Percentiles rank a stretch among this genome's conserved stretches.
These are phyloP conservation scores for Zasmidium cellare DNA, from an alignment of 2,329 filamentous ascomycete genomes.

Conservation along the genomic window DNA sequence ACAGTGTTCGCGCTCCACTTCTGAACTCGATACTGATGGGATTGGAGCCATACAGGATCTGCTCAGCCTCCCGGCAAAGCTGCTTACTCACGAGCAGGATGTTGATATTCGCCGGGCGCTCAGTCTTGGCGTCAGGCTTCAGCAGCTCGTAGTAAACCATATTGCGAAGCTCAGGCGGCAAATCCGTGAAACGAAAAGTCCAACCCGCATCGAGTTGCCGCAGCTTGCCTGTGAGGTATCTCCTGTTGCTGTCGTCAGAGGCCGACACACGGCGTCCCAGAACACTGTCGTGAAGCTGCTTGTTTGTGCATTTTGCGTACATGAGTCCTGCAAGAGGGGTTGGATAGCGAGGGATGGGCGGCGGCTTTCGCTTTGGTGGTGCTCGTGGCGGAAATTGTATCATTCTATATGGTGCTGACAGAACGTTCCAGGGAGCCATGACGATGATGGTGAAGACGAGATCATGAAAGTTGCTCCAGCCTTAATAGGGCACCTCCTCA, in stretches of 20 bases:
- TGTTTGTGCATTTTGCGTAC: not conserved
- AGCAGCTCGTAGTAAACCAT: not conserved
- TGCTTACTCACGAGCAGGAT: not conserved
- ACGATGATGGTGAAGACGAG: no score
- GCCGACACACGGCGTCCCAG: not conserved
- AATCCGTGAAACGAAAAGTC: not conserved
- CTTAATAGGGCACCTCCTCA: no score
- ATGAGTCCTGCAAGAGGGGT: no score
- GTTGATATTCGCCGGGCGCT: not conserved
- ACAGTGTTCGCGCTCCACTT: no score
- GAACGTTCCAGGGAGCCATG: no score
- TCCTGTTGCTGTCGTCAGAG: not conserved
- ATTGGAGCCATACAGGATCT: not conserved
- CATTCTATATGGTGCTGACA: no score
- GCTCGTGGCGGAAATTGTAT: no score
- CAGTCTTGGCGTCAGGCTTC: not conserved
- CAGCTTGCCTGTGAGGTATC: not conserved
- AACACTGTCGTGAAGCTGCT: not conserved
- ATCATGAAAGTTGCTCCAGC: no score
- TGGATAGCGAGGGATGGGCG: no score
- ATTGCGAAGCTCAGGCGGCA: not conserved
- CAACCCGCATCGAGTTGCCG: not conserved
- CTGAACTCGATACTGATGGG: no score
- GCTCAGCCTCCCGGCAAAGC: not conserved
- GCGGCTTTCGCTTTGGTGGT: no score